Base-by-base conservation (phyloP, 352 stramenopile species). In the Globisporangium paddicum region DNA sequence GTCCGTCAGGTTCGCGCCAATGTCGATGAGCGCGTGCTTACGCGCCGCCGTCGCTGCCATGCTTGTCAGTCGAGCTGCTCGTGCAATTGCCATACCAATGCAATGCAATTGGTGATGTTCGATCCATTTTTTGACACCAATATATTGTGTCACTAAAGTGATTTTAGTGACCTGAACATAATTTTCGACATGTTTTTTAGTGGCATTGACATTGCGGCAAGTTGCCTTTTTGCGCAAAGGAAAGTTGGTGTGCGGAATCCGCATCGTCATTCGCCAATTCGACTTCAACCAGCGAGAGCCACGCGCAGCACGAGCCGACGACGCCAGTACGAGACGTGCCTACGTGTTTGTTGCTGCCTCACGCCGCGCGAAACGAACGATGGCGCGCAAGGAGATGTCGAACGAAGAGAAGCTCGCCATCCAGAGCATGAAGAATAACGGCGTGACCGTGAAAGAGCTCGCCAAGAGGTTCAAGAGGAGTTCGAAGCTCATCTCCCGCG, bases 1-100 rank as follows among this genome's bases (percentile, higher is more conserved):
- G 63, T 99, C 95, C 32, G 96, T 79, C 18, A 98, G 71, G 71
- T 99, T 99, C 47, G 90, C 91, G 58, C 95, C 96, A 69, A 98
- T 98, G 70, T 98, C 93, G 46, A 98, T 89, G 69, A 97, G 69
- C 58, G 30, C 16, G 32, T 26, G 21, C 44, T 25, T 42, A 26
- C 7, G 14, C 47, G 47, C 28, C 28, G 28, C 19, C 18, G 49
- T 11, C 21, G 50, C 30, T 38, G 51, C 25, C 52, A 58, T 58
- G 28, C 28, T 54, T 54, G 47, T 54, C 47, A 26, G 30, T 23
- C 47, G 47, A 41, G 47, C 26, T 54, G 47, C n/a, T 54, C 28
- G 32, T 11, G 14, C 5, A 37, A 48, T 38, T 1, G 38, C 18
- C 52, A 58, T 58, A 16, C 25, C 13, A 13, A 40, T 41, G 28